Base-by-base conservation (phyloP, 768 basidiomycete species). In the Kwoniella newhampshirensis region DNA sequence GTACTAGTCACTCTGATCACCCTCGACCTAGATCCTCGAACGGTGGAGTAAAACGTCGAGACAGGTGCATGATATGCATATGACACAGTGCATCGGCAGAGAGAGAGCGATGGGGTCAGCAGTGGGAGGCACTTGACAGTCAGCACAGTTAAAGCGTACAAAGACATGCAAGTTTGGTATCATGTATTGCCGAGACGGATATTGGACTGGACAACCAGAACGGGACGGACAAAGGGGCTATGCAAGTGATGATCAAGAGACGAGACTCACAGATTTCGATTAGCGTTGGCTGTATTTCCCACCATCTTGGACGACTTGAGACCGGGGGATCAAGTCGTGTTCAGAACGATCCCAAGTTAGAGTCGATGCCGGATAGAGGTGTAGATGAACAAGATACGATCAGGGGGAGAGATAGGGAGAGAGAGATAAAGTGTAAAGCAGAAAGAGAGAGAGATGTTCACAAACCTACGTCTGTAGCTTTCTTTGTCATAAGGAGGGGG, bases 211-310 rank as follows among this genome's bases (percentile, higher is more conserved):
- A n/a, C n/a, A n/a, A n/a, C n/a, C 6, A 42, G 7, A 23, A 7
- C n/a, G 40, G 40, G 17, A n/a, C 7, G 13, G 32, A 42, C 25
- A 44, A 39, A 42, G 54, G 55, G 55, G 47, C 55, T 30, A 43
- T 49, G 41, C n/a, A n/a, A 23, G 40, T 23, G 40, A 42, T 7
- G 40, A 13, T 32, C 13, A 37, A 18, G 21, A 21, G 25, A 7
- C 25, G 12, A n/a, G 20, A 51, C 56, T 43, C 32, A 58, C 56
- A 58, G 36, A 32, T 58, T 58, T 32, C 56, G 47, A 41, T 58
- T 58, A 6, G 37, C 56, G 41, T 46, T 46, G 35, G 56, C 56
- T 25, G 56, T 49, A 39, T 58, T 58, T 40, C 45, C 56, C 28
- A 58, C 56, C 56, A 58, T 58, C 43, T 58, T 58, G 56, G 11